phyloP scores from a whole-genome alignment of 1,139 yeast genomes.

The Hanseniaspora sp. region DNA sequence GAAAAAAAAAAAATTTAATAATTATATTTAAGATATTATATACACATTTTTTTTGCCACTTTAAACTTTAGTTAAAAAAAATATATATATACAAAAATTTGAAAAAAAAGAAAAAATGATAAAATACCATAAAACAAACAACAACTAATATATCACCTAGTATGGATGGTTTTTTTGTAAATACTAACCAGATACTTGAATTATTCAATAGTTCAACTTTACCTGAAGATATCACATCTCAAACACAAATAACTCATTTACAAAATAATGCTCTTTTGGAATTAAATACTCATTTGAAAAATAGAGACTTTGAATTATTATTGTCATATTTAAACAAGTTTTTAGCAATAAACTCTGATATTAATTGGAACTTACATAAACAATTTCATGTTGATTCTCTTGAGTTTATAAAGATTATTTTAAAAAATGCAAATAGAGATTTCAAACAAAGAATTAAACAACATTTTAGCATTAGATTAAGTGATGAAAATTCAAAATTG shows the following conservation, averaged over 20 bases:
- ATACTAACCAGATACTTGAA: not conserved
- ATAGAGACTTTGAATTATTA: not conserved
- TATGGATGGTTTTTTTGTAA: not conserved
- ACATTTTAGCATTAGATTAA: not conserved
- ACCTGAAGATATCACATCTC: not conserved
- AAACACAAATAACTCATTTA: constrained; percentile 1
- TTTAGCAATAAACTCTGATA: constrained; percentile 1
- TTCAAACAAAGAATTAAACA: not conserved
- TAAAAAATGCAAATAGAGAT: not conserved
- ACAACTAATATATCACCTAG: not conserved
- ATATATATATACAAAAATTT: no score
- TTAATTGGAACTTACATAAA: constrained; percentile 10
- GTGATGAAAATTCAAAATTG: not conserved
- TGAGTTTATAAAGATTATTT: constrained; percentile 9
- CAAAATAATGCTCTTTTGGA: constrained; percentile 9
- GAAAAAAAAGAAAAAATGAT: no score
- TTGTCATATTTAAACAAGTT: not conserved
- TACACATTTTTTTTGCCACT: no score
- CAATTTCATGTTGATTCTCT: constrained; percentile 7
- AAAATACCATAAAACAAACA: not conserved
- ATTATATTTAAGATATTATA: no score
- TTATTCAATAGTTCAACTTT: not conserved
- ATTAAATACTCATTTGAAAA: not conserved
- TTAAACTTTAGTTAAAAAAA: no score
- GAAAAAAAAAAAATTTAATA: no score